These are phyloP conservation scores for Eimeria acervulina DNA, from an alignment of 169 alveolate species.

Conservation along the genomic window DNA sequence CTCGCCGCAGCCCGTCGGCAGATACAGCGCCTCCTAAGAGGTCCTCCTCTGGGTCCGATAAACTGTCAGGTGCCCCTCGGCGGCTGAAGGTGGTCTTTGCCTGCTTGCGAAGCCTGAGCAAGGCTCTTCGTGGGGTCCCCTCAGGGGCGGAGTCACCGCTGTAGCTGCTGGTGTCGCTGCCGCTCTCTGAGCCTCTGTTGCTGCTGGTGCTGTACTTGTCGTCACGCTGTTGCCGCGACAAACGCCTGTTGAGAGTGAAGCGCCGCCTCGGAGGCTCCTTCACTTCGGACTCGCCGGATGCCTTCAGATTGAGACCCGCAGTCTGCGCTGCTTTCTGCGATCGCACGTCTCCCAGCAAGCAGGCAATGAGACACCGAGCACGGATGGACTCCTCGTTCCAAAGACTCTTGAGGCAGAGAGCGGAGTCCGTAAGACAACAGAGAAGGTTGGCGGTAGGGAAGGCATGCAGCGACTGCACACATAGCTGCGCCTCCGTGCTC, in stretches of 20 bases:
- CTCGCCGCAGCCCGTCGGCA: slow-evolving; percentile 10
- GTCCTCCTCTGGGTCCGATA: slow-evolving; percentile 10
- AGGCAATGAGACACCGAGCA: slow-evolving; percentile 56
- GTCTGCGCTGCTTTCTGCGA: slow-evolving; percentile 67
- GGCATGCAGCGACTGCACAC: slow-evolving; percentile 65
- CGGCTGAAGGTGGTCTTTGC: slow-evolving; percentile 59
- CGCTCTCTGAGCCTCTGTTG: slow-evolving; percentile 49
- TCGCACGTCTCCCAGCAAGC: slow-evolving; percentile 62
- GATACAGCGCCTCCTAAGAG: not conserved
- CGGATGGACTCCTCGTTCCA: slow-evolving; percentile 70
- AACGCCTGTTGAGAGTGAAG: slow-evolving; percentile 46
- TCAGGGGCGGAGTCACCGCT: not conserved
- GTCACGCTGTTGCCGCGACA: slow-evolving; percentile 24
- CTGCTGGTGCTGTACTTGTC: slow-evolving; percentile 68
- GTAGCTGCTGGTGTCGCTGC: slow-evolving; percentile 48
- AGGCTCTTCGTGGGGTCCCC: not conserved
- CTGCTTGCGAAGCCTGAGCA: slow-evolving; percentile 26
- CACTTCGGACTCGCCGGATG: not conserved
- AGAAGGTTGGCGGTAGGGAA: slow-evolving; percentile 78
- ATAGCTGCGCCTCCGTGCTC: slow-evolving; percentile 54
- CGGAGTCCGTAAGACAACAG: slow-evolving; percentile 67
- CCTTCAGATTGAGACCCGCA: slow-evolving; percentile 62
- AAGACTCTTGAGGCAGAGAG: slow-evolving; percentile 26
- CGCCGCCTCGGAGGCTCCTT: slow-evolving; percentile 42
- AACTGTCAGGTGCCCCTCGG: slow-evolving; percentile 46